Base-by-base conservation (phyloP, 1,284 basidiomycete genomes). In the Heliocybe sulcata region DNA sequence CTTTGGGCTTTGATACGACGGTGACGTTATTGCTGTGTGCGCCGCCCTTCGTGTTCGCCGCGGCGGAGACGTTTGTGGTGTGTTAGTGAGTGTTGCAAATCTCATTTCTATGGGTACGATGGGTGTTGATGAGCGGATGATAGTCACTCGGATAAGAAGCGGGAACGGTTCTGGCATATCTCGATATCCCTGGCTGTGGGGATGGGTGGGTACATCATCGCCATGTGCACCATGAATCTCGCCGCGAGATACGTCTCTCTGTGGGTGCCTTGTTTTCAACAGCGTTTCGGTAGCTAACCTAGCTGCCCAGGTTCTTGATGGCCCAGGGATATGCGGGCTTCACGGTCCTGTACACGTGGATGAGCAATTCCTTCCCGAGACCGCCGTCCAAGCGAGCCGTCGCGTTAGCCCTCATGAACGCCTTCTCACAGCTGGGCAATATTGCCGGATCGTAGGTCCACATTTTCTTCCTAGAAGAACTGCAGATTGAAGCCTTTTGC, bases 381-480 rank as follows among this genome's bases (percentile, higher is more conserved):
- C 81, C 87, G 42, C 77, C 87, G 6, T 79, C 81, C 16, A 91
- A 90, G 69, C 82, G 87, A 26, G 87, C 87, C n/a, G 85, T 89
- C n/a, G 84, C 83, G 4, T 72, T 92, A 49, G 90, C 87, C 0
- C 70, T 87, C 55, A 82, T 88, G 58, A 90, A 91, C 64, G 77
- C 83, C 26, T 80, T 87, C 62, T 82, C 82, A n/a, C 81, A 86
- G 60, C 70, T 87, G 1, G 88, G 89, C 1, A 91, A 92, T 65
- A 74, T 91, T 45, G 69, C 79, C 51, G 88, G 90, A 61, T 87
- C 89, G 76, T 92, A 68, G 72, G 85, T 76, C 23, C 19, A 31
- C 4, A 19, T 2, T 14, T 3, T 26, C 48, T 25, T 53, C 14
- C 33, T 45, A 38, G 49, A 23, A 19, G 50, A 42, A 54, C 51